A percentile compares a stretch with the other conserved stretches of the same genome.
phyloP scores from a whole-genome alignment of 495 filamentous ascomycete genomes.

The Tirmania nivea region DNA sequence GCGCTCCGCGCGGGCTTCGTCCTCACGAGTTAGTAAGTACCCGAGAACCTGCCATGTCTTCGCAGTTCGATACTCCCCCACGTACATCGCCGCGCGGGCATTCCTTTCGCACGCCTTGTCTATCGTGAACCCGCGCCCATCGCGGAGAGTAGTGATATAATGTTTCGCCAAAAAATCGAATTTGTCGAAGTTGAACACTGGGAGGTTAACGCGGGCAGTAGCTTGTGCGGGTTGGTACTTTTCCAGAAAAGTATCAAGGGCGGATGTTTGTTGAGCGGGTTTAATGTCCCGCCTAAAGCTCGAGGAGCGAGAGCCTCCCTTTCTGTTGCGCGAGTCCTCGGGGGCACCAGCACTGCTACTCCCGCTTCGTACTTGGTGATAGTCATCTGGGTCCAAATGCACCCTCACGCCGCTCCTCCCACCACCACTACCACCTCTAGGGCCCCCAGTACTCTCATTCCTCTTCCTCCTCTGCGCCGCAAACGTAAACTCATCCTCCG shows the following conservation, averaged over 20 bases:
- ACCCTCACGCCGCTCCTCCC: conserved; percentile 24
- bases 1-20: too few relatives aligned
- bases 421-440: conserved; percentile 13
- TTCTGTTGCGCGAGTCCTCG: conserved; percentile 4
- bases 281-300: too few relatives aligned
- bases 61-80: conserved; percentile 14
- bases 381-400: conserved; percentile 14
- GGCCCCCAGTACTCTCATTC: too few relatives aligned
- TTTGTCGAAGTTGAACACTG: conserved; percentile 10
- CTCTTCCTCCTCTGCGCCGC: too few relatives aligned
- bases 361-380: conserved; percentile 7
- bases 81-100: conserved; percentile 10
- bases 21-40: too few relatives aligned
- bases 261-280: too few relatives aligned
- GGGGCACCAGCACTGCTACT: conserved; percentile 12
- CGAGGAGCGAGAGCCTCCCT: too few relatives aligned
- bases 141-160: too few relatives aligned
- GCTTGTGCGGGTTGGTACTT: conserved; percentile 12
- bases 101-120: conserved; percentile 11
- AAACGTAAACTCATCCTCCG: too few relatives aligned
- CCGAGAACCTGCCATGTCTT: conserved; percentile 13
- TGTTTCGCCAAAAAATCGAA: conserved; percentile 7
- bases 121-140: too few relatives aligned
- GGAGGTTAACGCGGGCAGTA: conserved; percentile 10
- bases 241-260: conserved; percentile 9